Evolutionary conservation across 192 early-diverging fungal species (phyloP).

Genomic region (Mycoemilia scoparia): DNA sequence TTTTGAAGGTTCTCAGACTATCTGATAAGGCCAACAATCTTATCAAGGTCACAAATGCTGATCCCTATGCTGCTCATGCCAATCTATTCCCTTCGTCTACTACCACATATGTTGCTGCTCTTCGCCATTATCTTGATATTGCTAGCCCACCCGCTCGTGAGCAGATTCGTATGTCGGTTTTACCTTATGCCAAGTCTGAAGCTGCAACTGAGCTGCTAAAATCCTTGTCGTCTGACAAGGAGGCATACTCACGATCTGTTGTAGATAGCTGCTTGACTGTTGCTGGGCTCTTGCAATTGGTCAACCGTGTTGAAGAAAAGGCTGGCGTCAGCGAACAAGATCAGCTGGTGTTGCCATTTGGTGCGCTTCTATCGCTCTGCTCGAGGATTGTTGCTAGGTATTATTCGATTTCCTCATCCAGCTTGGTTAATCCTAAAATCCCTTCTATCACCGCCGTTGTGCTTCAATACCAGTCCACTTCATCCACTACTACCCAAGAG

Average conservation of each 20-base stretch:
- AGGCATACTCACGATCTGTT: conserved; percentile 39
- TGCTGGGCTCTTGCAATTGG: conserved; percentile 54
- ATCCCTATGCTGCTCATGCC: conserved; percentile 57
- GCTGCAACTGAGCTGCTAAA: conserved; percentile 31
- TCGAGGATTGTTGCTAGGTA: conserved; percentile 73
- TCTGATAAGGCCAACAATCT: conserved; percentile 45
- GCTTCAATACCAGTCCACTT: conserved; percentile 52
- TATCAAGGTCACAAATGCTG: conserved; percentile 48
- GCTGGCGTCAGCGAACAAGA: conserved; percentile 11
- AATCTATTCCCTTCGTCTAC: conserved; percentile 76
- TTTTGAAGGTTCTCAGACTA: conserved; percentile 44
- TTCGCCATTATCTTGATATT: conserved; percentile 87
- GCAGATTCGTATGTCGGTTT: conserved; percentile 37
- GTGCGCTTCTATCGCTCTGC: conserved; percentile 63
- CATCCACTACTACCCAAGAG: background rate
- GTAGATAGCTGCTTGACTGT: conserved; percentile 45
- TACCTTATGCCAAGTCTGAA: conserved; percentile 36
- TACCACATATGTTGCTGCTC: conserved; percentile 63
- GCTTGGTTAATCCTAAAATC: conserved; percentile 50
- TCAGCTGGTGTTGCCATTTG: conserved; percentile 50
- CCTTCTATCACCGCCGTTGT: conserved; percentile 80
- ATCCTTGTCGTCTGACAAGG: conserved; percentile 46
- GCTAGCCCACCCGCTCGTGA: conserved; percentile 48
- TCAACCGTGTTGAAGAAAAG: conserved; percentile 28
- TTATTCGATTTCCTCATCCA: conserved; percentile 93